Percentiles rank a stretch among this genome's conserved stretches.
Evolutionary conservation across 139 green algal species (phyloP).

Genomic region (Chlamydomonas sp.): DNA sequence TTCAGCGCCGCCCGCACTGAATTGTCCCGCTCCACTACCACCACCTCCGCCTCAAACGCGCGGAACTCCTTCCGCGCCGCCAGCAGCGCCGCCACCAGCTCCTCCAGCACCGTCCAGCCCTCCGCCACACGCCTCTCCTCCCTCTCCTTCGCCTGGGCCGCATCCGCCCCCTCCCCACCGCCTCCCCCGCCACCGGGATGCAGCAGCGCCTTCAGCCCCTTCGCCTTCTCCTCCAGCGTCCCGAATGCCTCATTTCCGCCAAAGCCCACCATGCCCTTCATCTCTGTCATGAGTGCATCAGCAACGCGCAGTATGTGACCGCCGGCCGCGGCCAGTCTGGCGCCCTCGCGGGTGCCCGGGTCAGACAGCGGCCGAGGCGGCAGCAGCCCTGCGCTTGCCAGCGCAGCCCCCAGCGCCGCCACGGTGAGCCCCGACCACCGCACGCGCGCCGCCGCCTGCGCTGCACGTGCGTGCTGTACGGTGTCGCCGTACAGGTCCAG

Average conservation of each 20-base stretch:
- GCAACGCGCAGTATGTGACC: not conserved
- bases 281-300: not conserved
- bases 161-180: not conserved
- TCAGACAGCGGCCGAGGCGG: slow-evolving; percentile 1
- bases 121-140: not conserved
- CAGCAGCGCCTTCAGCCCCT: not conserved
- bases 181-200: too few species aligned
- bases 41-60: not conserved
- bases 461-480: not conserved
- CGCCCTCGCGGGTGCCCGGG: not conserved
- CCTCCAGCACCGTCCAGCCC: slow-evolving; percentile 24
- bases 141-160: not conserved
- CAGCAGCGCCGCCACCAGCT: slow-evolving; percentile 2
- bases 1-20: not conserved
- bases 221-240: not conserved
- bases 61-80: not conserved
- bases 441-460: slow-evolving; percentile 8
- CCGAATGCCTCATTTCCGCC: not conserved
- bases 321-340: not conserved
- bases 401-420: slow-evolving; percentile 3
- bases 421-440: slow-evolving; percentile 19
- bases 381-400: slow-evolving; percentile 11
- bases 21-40: not conserved
- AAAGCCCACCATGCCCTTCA: not conserved
- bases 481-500: slow-evolving; percentile 23